Percentiles rank a stretch among this genome's conserved stretches.
Conservation (phyloP, 768 basidiomycete genomes). For the Coprinopsis cinerea region DNA sequence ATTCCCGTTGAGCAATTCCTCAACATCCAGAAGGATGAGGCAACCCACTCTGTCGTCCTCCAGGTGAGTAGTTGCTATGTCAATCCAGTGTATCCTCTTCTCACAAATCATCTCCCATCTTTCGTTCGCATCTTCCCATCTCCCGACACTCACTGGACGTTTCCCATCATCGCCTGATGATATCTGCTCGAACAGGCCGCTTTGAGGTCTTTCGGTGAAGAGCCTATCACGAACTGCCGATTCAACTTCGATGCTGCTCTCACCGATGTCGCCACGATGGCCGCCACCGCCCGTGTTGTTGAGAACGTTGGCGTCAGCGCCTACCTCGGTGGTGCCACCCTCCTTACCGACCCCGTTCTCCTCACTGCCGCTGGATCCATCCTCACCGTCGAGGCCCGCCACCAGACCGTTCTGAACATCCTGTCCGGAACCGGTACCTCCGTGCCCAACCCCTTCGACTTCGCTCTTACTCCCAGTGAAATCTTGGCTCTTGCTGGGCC, state of each 20-base stretch:
- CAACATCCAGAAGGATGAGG: slow-evolving; percentile 56
- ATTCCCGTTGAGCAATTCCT: slow-evolving; percentile 58
- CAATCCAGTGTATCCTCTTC: background rate
- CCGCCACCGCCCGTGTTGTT: slow-evolving; percentile 62
- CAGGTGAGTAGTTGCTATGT: slow-evolving; percentile 28
- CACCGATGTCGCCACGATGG: slow-evolving; percentile 64
- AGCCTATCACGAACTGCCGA: slow-evolving; percentile 49
- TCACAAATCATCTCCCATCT: background rate
- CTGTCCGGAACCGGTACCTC: slow-evolving; percentile 50
- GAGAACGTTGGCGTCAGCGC: slow-evolving; percentile 74
- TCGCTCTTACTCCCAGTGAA: slow-evolving; percentile 62
- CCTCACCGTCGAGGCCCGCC: slow-evolving; percentile 77
- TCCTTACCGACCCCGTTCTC: slow-evolving; percentile 54
- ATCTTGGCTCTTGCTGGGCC: slow-evolving; percentile 62
- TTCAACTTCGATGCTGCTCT: slow-evolving; percentile 66
- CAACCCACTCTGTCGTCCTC: slow-evolving; percentile 50
- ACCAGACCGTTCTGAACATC: slow-evolving; percentile 73
- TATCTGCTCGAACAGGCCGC: slow-evolving; percentile 27
- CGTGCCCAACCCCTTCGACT: slow-evolving; percentile 67
- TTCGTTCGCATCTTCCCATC: background rate
- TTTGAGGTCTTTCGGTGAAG: slow-evolving; percentile 47
- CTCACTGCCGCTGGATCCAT: slow-evolving; percentile 68
- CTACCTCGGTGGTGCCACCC: slow-evolving; percentile 67
- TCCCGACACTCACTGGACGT: background rate
- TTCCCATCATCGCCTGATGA: background rate